Evolutionary conservation across 768 basidiomycete species (phyloP).

Genomic region (Piloderma croceum): DNA sequence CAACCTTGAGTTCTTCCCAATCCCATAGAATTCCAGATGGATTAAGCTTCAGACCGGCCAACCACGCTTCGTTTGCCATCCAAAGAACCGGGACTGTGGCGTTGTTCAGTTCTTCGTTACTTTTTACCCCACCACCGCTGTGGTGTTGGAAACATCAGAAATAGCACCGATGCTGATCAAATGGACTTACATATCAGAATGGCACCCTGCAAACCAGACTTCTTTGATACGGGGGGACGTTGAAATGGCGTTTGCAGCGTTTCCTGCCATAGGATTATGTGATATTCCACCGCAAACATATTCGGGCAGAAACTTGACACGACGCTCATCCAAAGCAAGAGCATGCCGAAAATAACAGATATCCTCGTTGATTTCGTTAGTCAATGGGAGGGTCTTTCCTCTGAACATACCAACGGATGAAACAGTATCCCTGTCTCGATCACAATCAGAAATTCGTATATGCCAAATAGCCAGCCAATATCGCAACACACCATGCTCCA

Average conservation of each 20-base stretch:
- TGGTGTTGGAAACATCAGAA: too few relatives aligned
- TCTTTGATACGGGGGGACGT: slow-evolving; percentile 43
- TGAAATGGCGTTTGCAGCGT: slow-evolving; percentile 20
- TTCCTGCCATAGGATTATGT: slow-evolving; percentile 22
- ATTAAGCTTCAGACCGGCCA: slow-evolving; percentile 10
- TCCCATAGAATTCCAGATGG: neutral
- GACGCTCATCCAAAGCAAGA: slow-evolving; percentile 41
- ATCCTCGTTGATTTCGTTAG: slow-evolving; percentile 24
- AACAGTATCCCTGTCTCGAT: slow-evolving; percentile 37
- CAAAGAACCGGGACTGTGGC: slow-evolving; percentile 7
- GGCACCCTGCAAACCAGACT: too few relatives aligned
- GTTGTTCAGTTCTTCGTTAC: slow-evolving; percentile 3
- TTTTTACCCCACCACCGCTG: slow-evolving; percentile 7
- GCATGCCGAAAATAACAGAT: slow-evolving; percentile 43
- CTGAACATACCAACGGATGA: slow-evolving; percentile 38
- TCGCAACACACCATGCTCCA: slow-evolving; percentile 37
- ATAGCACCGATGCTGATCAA: neutral
- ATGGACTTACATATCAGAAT: slow-evolving; percentile 36
- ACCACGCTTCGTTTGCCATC: slow-evolving; percentile 14
- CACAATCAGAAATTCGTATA: neutral
- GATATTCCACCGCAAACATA: too few relatives aligned
- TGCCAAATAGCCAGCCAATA: too few relatives aligned
- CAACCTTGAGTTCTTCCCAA: slow-evolving; percentile 19
- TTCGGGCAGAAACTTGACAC: slow-evolving; percentile 45
- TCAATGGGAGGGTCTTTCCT: slow-evolving; percentile 25